Evolutionary conservation across 768 basidiomycete genomes (phyloP).

Genomic region (Cubamyces sp.): DNA sequence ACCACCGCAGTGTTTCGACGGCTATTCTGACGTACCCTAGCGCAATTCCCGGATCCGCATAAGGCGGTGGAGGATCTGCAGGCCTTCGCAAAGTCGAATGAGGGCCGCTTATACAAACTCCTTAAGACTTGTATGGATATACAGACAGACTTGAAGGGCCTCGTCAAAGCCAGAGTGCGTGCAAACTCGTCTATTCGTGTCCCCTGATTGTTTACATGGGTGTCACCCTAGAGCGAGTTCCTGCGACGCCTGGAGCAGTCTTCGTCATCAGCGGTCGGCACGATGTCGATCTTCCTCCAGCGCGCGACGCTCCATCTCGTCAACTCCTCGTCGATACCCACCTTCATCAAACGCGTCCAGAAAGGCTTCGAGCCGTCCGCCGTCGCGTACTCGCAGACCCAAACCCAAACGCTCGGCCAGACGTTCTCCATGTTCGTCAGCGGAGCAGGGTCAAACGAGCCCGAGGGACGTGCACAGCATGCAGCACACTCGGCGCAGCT

Average conservation of each 20-base stretch:
- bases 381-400: slow-evolving; percentile 21
- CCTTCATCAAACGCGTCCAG: slow-evolving; percentile 70
- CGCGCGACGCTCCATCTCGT: slow-evolving; percentile 72
- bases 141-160: slow-evolving; percentile 78
- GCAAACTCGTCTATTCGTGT: background rate
- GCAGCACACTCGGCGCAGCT: slow-evolving; percentile 52
- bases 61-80: slow-evolving; percentile 80
- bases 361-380: slow-evolving; percentile 39
- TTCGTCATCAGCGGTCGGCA: slow-evolving; percentile 59
- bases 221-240: slow-evolving; percentile 67
- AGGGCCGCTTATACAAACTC: slow-evolving; percentile 82
- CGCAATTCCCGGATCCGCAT: slow-evolving; percentile 64
- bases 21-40: slow-evolving; percentile 36
- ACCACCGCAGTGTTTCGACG: slow-evolving; percentile 35
- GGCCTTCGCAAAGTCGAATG: slow-evolving; percentile 86
- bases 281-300: slow-evolving; percentile 73
- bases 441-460: slow-evolving; percentile 42
- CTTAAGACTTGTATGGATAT: slow-evolving; percentile 82
- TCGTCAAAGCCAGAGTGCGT: slow-evolving; percentile 77
- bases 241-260: slow-evolving; percentile 74
- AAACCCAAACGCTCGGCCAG: slow-evolving; percentile 16
- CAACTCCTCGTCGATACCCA: slow-evolving; percentile 86
- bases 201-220: background rate
- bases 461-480: slow-evolving; percentile 30
- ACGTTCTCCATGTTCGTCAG: slow-evolving; percentile 30